Percentiles rank a stretch among this genome's conserved stretches.
Evolutionary conservation across 163 green algal species (phyloP).

Genomic region (Chlamydomonas reinhardtii): DNA sequence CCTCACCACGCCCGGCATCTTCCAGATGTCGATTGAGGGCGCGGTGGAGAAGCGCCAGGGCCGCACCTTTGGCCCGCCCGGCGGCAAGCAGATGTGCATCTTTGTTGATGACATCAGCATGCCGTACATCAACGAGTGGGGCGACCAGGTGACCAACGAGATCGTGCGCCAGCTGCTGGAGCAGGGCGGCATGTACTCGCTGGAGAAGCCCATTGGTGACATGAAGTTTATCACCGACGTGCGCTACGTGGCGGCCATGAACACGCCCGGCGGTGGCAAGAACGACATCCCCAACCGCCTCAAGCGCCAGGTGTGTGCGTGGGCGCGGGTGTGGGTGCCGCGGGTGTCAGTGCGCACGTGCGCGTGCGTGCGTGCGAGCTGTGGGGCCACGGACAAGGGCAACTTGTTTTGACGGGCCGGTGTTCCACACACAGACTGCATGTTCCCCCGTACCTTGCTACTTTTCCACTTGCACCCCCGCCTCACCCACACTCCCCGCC

Average conservation of each 20-base stretch:
- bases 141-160: slow-evolving; percentile 97
- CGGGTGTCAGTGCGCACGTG: no score
- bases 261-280: slow-evolving; percentile 87
- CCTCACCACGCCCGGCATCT: slow-evolving; percentile 93
- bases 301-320: slow-evolving; percentile 76
- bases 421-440: no score
- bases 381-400: no score
- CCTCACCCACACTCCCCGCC: no score
- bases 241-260: slow-evolving; percentile 91
- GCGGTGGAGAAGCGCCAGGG: slow-evolving; percentile 90
- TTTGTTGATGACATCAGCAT: slow-evolving; percentile 97
- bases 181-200: slow-evolving; percentile 92
- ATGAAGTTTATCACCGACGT: slow-evolving; percentile 93
- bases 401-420: no score
- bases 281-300: slow-evolving; percentile 96
- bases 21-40: slow-evolving; percentile 87
- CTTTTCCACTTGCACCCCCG: no score
- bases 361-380: no score
- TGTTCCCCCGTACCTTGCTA: no score
- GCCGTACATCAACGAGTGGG: slow-evolving; percentile 96
- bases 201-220: slow-evolving; percentile 97
- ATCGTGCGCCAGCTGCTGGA: slow-evolving; percentile 96
- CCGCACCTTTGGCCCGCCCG: slow-evolving; percentile 91
- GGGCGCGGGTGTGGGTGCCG: no score
- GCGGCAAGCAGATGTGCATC: slow-evolving; percentile 89